Base-by-base conservation (phyloP, 176 grass and related monocot genomes). In the Paspalum notatum region DNA sequence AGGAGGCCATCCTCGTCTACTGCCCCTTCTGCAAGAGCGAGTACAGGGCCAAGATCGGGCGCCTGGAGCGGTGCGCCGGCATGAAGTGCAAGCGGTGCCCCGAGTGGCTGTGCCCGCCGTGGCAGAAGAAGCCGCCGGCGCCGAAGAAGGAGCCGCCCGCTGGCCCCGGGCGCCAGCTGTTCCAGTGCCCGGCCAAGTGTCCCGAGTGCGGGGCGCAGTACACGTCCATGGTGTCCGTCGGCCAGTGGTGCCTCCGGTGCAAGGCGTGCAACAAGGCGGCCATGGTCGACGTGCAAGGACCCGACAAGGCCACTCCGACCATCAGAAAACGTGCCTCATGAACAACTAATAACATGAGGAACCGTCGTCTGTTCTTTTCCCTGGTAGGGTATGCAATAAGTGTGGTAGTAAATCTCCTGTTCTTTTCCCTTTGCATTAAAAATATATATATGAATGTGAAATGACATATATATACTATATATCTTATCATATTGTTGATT, bases 211-310 rank as follows among this genome's bases (percentile, higher is more conserved):
- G 11, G 0, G 52, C 22, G 78, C 39, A 12, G 14, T 47, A 59
- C 52, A 21, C 52, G 40, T 81, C 78, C 52, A 59, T 5, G 65
- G 50, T 70, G 6, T 32, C 14, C 65, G 65, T 46, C 65, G 78
- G 64, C 39, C n/a, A 0, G 64, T 69, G 64, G 78, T 20, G 39
- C 12, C 78, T 80, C 65, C 9, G 15, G 40, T 70, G 78, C 78
- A 59, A 59, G 78, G 51, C 40, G 40, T 80, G 78, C 41, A 13
- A n/a, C 51, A 69, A 46, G 78, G 5, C 8, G 9, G 21, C 64
- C 78, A 69, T 78, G 75, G 59, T 78, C 43, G 27, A 50, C 12
- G 75, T 78, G 24, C 57, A 78, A 7, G 75, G 75, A 8, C 59
- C 75, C 26, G 25, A 78, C 1, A 3, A 63, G 9, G 75, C 59